phyloP scores from a whole-genome alignment of 257 asterid genomes.

The Perilla frutescens region DNA sequence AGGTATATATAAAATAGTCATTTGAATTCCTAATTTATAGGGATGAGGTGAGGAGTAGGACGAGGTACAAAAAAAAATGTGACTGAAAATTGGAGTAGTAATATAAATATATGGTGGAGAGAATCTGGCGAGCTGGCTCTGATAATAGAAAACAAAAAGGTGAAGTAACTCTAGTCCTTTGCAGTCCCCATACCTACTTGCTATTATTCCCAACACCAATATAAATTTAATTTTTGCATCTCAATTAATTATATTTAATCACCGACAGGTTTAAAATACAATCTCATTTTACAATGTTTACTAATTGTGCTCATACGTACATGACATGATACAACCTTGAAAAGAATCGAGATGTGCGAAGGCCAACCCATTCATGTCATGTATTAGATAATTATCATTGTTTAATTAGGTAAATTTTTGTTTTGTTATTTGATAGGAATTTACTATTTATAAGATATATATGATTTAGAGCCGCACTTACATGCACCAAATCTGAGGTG shows the following conservation, averaged over 20 bases:
- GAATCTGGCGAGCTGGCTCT: conserved; percentile 22
- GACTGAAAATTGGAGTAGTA: neutral
- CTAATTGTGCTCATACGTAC: too few species aligned
- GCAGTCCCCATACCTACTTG: conserved; percentile 32
- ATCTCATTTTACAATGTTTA: too few species aligned
- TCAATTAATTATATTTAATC: neutral
- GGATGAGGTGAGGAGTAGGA: neutral
- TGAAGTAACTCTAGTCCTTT: conserved; percentile 5
- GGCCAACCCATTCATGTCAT: too few species aligned
- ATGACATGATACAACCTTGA: too few species aligned
- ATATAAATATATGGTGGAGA: conserved; percentile 4
- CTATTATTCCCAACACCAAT: conserved; percentile 31
- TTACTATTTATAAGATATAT: too few species aligned
- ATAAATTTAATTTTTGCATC: conserved; percentile 6
- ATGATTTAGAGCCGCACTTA: too few species aligned
- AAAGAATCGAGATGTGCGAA: too few species aligned
- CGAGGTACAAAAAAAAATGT: neutral
- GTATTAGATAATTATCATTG: too few species aligned
- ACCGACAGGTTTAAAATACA: conserved; percentile 18
- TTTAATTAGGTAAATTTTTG: too few species aligned
- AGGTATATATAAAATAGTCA: too few species aligned
- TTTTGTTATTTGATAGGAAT: too few species aligned
- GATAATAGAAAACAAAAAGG: neutral
- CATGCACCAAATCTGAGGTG: too few species aligned
- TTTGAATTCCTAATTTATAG: neutral